phyloP scores from a whole-genome alignment of 805 yeast genomes.

The Kuraishia molischiana region DNA sequence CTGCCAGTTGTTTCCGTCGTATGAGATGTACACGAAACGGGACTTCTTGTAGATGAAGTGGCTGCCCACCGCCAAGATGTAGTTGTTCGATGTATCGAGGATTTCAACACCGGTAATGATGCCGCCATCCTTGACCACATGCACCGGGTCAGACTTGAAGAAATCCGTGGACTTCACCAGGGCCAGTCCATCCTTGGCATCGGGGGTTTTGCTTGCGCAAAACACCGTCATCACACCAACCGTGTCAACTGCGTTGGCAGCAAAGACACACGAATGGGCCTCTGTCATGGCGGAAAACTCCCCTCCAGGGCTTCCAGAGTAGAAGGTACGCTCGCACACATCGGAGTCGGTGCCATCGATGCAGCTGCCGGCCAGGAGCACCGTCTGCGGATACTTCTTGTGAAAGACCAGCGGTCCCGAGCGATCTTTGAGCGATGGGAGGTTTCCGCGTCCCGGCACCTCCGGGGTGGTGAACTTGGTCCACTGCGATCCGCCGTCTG shows the following conservation, averaged over 20 bases:
- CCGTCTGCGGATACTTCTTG: slow-evolving; percentile 23
- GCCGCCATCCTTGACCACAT: slow-evolving; percentile 21
- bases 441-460: slow-evolving; percentile 14
- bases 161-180: slow-evolving; percentile 34
- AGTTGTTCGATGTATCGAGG: slow-evolving; percentile 23
- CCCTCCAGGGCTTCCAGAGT: slow-evolving; percentile 37
- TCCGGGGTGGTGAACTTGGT: slow-evolving; percentile 20
- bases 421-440: slow-evolving; percentile 10
- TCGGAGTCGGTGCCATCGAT: slow-evolving; percentile 19
- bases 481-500: slow-evolving; percentile 34
- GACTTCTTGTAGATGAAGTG: slow-evolving; percentile 12
- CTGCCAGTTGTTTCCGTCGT: slow-evolving; percentile 23
- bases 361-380: slow-evolving; percentile 25
- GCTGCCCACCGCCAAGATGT: slow-evolving; percentile 23
- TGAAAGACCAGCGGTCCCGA: slow-evolving; percentile 25
- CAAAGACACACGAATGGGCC: slow-evolving; percentile 23
- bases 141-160: slow-evolving; percentile 22
- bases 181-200: slow-evolving; percentile 26
- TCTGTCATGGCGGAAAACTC: slow-evolving; percentile 15
- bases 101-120: slow-evolving; percentile 20
- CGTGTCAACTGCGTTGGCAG: slow-evolving; percentile 14
- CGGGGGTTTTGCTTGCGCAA: slow-evolving; percentile 33
- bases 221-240: slow-evolving; percentile 23
- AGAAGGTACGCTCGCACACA: slow-evolving; percentile 26
- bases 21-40: slow-evolving; percentile 20